phyloP scores from a whole-genome alignment of 1,139 yeast genomes.

The Yamadazyma siamensis region DNA sequence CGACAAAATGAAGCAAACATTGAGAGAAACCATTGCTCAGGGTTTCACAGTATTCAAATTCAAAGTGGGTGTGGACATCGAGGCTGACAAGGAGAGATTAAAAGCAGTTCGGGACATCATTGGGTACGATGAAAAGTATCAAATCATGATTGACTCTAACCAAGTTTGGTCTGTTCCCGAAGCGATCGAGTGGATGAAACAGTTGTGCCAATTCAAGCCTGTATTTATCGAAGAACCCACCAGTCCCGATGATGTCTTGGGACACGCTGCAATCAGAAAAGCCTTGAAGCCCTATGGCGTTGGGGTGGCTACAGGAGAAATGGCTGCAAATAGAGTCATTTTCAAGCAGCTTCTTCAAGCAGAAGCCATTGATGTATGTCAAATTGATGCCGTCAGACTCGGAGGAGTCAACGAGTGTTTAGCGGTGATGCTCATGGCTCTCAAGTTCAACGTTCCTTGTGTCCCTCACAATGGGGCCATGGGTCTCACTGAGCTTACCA shows the following conservation, averaged over 20 bases:
- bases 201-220: conserved; percentile 31
- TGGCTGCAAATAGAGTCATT: conserved; percentile 37
- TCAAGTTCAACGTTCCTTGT: conserved; percentile 31
- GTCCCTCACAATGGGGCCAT: conserved; percentile 42
- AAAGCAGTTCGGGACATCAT: conserved; percentile 34
- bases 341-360: conserved; percentile 33
- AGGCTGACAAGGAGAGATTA: conserved; percentile 28
- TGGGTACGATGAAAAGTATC: conserved; percentile 34
- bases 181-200: conserved; percentile 34
- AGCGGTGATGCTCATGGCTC: conserved; percentile 34
- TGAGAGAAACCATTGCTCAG: conserved; percentile 27
- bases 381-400: conserved; percentile 34
- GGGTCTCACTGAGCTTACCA: conserved; percentile 38
- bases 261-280: conserved; percentile 30
- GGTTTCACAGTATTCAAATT: conserved; percentile 40
- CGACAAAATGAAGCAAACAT: conserved; percentile 26
- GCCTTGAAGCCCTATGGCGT: conserved; percentile 32
- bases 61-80: conserved; percentile 36
- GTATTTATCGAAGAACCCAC: conserved; percentile 41
- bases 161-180: conserved; percentile 41
- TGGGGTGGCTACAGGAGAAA: conserved; percentile 39
- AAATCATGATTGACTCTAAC: conserved; percentile 19
- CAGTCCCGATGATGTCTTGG: conserved; percentile 36
- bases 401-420: conserved; percentile 38
- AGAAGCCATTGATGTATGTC: conserved; percentile 34